Base-by-base conservation (phyloP, 768 basidiomycete genomes). In the Krasilnikovozyma curviuscula region DNA sequence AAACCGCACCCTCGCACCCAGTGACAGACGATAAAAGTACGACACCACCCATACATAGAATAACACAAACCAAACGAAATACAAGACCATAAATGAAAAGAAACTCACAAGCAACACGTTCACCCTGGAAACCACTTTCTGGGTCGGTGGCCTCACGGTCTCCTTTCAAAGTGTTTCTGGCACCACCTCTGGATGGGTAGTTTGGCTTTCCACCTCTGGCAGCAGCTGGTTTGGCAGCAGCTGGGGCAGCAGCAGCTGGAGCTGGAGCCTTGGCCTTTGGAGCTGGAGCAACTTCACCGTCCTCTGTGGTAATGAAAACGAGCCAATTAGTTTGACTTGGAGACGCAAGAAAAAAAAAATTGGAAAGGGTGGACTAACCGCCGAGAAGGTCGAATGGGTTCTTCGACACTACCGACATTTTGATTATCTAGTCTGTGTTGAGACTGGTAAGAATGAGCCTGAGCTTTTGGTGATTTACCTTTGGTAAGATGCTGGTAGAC, bases 321-420 rank as follows among this genome's bases (percentile, higher is more conserved):
- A n/a, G 21, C 5, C 19, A 13, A 23, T 14, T 16, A 13, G 8
- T 16, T n/a, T 14, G 18, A 19, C 28, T 14, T 10, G 3, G 18
- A 5, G 5, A 14, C 28, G 29, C 21, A 21, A 19, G 28, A 35
- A 34, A 25, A 13, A 13, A n/a, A 21, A 9, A 2, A 16, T 5
- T n/a, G n/a, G n/a, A n/a, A n/a, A n/a, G n/a, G n/a, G n/a, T n/a
- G 3, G 12, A 45, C 50, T 28, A 2, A 52, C 50, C 50, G 31
- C 44, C 44, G 44, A 52, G 50, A 40, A 52, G 45, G 24, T 52
- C 50, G 44, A 52, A 52, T 16, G 34, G 50, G 50, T 52, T 52
- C n/a, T 16, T 25, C 18, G 50, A 52, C 28, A n/a, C n/a, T n/a
- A n/a, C n/a, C n/a, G n/a, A n/a, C n/a, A n/a, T n/a, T n/a, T n/a